Percentiles rank a stretch among this genome's conserved stretches.
phyloP scores from a whole-genome alignment of 257 asterid genomes.

The Marsdenia floribunda region DNA sequence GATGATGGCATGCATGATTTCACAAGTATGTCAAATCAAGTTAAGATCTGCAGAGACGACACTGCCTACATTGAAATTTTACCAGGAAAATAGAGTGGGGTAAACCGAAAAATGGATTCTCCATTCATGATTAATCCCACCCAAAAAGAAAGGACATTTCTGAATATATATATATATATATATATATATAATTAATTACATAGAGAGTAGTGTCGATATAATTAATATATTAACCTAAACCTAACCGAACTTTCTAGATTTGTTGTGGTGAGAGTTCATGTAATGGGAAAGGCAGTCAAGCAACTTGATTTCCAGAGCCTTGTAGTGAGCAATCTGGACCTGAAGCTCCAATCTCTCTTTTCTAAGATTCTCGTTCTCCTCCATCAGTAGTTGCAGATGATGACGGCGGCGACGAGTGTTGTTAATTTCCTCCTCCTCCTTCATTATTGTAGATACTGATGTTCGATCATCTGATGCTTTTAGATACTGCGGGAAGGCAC shows the following conservation, averaged over 20 bases:
- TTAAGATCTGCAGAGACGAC: too few relatives aligned
- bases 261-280: constrained; percentile 17
- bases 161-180: too few relatives aligned
- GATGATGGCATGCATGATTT: too few relatives aligned
- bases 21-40: too few relatives aligned
- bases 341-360: constrained; percentile 41
- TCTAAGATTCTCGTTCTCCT: constrained; percentile 46
- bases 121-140: too few relatives aligned
- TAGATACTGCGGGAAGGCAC: constrained; percentile 45
- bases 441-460: not conserved
- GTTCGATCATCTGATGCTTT: constrained; percentile 25
- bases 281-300: constrained; percentile 25
- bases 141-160: too few relatives aligned
- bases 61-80: too few relatives aligned
- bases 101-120: too few relatives aligned
- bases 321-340: constrained; percentile 51
- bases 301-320: constrained; percentile 32
- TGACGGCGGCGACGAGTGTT: not conserved
- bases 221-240: too few relatives aligned
- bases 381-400: constrained; percentile 24
- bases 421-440: not conserved
- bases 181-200: too few relatives aligned
- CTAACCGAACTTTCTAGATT: constrained; percentile 21
- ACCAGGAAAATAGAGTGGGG: too few relatives aligned
- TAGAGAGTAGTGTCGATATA: too few relatives aligned